phyloP scores from a whole-genome alignment of 345 rosid genomes.

The Isatis tinctoria region DNA sequence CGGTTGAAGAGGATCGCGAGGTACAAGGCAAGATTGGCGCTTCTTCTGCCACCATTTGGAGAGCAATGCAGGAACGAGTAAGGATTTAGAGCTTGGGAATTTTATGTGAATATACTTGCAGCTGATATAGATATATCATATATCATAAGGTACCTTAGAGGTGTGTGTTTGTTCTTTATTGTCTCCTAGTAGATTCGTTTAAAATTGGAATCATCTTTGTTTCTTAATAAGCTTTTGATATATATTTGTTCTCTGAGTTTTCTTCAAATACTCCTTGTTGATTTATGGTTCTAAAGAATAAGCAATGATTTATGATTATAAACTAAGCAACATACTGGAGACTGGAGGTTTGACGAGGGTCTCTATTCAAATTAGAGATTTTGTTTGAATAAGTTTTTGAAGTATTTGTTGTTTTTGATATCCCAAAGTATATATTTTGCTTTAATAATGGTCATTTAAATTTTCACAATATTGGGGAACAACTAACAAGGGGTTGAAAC shows the following conservation, averaged over 20 bases:
- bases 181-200: not conserved
- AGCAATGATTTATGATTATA: too few species aligned
- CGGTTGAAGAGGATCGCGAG: conserved; percentile 71
- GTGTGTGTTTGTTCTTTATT: not conserved
- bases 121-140: not conserved
- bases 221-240: not conserved
- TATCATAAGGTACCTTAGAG: not conserved
- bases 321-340: not conserved
- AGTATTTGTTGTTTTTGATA: too few species aligned
- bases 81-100: not conserved
- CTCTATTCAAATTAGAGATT: too few species aligned
- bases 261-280: not conserved
- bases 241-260: not conserved
- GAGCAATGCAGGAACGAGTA: conserved; percentile 59
- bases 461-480: too few species aligned
- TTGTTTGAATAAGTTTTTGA: too few species aligned
- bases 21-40: conserved; percentile 76
- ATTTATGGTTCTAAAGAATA: not conserved
- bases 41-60: conserved; percentile 76
- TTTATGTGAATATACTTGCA: conserved; percentile 24
- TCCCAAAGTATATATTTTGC: too few species aligned
- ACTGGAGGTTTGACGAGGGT: too few species aligned
- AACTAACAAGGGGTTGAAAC: too few species aligned
- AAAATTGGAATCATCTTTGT: not conserved
- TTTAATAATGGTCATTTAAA: too few species aligned